These are phyloP conservation scores for Neurospora crassa DNA, from an alignment of 2,329 filamentous ascomycete genomes.

Conservation along the genomic window DNA sequence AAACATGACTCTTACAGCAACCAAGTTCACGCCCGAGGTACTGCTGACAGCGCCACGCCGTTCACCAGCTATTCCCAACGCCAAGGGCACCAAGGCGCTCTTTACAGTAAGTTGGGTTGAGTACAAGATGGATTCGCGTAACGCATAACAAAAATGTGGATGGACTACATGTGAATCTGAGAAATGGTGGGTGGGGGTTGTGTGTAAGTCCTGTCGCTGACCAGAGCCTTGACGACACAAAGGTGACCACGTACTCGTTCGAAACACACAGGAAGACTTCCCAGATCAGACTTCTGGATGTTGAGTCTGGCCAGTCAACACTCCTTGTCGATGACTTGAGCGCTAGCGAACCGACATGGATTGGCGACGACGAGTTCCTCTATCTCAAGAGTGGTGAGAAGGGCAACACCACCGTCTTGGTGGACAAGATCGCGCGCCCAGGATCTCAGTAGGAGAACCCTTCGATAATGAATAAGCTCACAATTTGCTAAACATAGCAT, in stretches of 20 bases:
- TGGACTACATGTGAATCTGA: background rate
- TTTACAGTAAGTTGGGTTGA: slow-evolving; percentile 43
- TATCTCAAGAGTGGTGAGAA: slow-evolving; percentile 42
- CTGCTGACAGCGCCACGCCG: slow-evolving; percentile 68
- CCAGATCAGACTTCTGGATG: slow-evolving; percentile 61
- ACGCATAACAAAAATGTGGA: background rate
- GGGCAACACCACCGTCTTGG: slow-evolving; percentile 36
- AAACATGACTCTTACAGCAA: slow-evolving; percentile 59
- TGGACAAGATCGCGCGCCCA: slow-evolving; percentile 27
- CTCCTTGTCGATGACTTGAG: slow-evolving; percentile 55
- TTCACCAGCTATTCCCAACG: slow-evolving; percentile 60
- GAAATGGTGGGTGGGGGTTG: background rate
- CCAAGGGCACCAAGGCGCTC: slow-evolving; percentile 51
- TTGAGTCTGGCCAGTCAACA: slow-evolving; percentile 54
- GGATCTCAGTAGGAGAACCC: slow-evolving; percentile 27
- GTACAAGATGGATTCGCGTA: slow-evolving; percentile 21
- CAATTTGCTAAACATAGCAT: background rate
- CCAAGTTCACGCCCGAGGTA: slow-evolving; percentile 67
- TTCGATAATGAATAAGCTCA: background rate
- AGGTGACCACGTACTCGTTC: slow-evolving; percentile 72
- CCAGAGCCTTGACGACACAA: background rate
- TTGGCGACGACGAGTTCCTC: slow-evolving; percentile 55
- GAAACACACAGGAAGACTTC: slow-evolving; percentile 57
- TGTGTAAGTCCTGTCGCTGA: background rate
- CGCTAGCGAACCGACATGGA: slow-evolving; percentile 66